Conservation (phyloP, 306 rosid genomes). For the Castanea sativa region DNA sequence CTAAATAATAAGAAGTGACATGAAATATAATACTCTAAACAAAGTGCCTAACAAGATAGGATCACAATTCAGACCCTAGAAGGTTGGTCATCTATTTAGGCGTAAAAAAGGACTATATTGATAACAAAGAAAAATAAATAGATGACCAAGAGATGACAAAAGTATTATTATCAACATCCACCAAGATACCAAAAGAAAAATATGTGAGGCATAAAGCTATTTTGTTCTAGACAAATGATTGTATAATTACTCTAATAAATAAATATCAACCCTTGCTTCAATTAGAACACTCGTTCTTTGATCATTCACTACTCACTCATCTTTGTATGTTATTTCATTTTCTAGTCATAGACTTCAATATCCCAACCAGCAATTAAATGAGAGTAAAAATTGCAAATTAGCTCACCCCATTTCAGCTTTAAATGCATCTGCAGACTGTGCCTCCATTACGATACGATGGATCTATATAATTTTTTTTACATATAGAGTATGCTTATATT, state of each 20-base stretch:
- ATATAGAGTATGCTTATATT: no score
- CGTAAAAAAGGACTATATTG: background rate
- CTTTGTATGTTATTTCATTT: background rate
- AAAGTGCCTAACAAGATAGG: background rate
- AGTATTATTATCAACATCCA: background rate
- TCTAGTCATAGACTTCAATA: background rate
- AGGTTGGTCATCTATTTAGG: background rate
- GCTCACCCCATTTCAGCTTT: background rate
- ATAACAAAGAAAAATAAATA: background rate
- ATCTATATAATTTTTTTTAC: no score
- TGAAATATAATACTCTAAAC: background rate
- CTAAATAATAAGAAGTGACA: background rate
- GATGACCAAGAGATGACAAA: no score
- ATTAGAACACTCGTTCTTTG: background rate
- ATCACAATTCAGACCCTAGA: background rate
- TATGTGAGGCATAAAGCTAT: background rate
- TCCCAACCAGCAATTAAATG: background rate
- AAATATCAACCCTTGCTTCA: background rate
- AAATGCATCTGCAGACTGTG: background rate
- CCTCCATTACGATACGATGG: no score
- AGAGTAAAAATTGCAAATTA: background rate
- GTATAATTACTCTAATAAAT: background rate
- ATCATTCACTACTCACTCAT: background rate
- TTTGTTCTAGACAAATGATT: background rate
- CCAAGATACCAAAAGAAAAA: background rate